Base-by-base conservation (phyloP, 1,139 yeast genomes). In the Barnettozyma hawaiiensis region DNA sequence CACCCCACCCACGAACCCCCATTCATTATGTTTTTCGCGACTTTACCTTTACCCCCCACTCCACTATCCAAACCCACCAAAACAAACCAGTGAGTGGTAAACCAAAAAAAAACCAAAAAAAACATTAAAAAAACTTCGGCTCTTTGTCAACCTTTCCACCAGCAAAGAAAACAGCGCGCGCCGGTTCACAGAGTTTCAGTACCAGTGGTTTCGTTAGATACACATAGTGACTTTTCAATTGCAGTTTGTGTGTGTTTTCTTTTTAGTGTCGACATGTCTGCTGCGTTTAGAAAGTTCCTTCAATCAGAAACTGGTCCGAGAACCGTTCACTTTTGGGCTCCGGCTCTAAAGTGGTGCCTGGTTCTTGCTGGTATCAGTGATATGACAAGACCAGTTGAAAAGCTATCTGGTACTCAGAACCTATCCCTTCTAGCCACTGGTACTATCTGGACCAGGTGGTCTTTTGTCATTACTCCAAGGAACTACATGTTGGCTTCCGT, bases 401-500 rank as follows among this genome's bases (percentile, higher is more conserved):
- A 83, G 57, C 71, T 92, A 44, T 81, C 92, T 40, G 96, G 97
- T 45, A 83, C 96, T 23, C 98, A 92, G 65, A 96, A 86, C 63
- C 63, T 84, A 49, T 51, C 98, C 1, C 72, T 92, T 47, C 75
- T 85, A 56, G 92, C 92, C 39, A 92, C 98, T 1, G 98, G 97
- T 45, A 79, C 78, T 43, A 89, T 92, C 57, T 92, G 98, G 98
- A 92, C 98, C 37, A 80, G 98, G 63, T 92, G 98, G 98, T 90
- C 97, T 26, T 77, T 89, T 65, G 94, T 89, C 50, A 92, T 92
- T 61, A 80, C 71, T 56, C 98, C 98, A 42, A 83, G 85, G 66
- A 92, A 92, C 68, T 73, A 75, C 54, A 70, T 92, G 48, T 73
- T 92, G 55, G 98, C 97, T 5, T 80, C 94, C 26, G 98, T 92